Evolutionary conservation across 2,329 filamentous ascomycete species (phyloP), one percentile per base, ranked within the genome.

Genomic region (Calonectria ilicicola): DNA sequence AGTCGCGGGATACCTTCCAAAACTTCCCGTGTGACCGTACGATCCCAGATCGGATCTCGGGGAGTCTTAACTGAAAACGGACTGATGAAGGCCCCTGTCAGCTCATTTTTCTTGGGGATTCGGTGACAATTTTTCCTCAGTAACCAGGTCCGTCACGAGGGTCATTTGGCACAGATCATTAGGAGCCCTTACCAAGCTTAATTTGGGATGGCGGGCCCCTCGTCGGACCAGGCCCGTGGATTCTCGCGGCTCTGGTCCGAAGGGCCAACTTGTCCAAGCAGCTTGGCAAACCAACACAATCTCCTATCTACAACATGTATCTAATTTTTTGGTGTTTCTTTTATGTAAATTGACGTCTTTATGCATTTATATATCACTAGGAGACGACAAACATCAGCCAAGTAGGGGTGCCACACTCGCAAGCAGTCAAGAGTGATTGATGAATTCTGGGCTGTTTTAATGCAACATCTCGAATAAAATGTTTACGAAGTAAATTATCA

Each of bases 181-280:
- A 27, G n/a, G 14, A 27, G n/a, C 53, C 29, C n/a, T 58, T 58
- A 40, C 53, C 53, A 60, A 26, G 8, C 53, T 60, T 4, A 26
- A 35, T 60, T 40, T 40, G 53, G 53, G 10, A 40, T 40, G 53
- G 7, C n/a, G 21, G 21, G 21, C 38, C 53, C 21, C n/a, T 40
- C 15, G 10, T 26, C 53, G 53, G 53, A 40, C 53, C 53, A 19
- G 3, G 35, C 21, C 53, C 53, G 53, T 21, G 17, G 7, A 6
- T 26, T 12, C 14, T 10, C 21, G 21, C 35, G 53, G 53, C 35
- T 8, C 21, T 1, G 53, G 26, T 40, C 53, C 53, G 53, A 60
- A 60, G 15, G 5, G 2, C 14, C 53, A 9, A 12, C 1, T 6
- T 19, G 10, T 40, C 53, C 23, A 60, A 40, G 17, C 14, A 40